phyloP scores from a whole-genome alignment of 2,329 filamentous ascomycete species.

The Paecilomyces formosus region DNA sequence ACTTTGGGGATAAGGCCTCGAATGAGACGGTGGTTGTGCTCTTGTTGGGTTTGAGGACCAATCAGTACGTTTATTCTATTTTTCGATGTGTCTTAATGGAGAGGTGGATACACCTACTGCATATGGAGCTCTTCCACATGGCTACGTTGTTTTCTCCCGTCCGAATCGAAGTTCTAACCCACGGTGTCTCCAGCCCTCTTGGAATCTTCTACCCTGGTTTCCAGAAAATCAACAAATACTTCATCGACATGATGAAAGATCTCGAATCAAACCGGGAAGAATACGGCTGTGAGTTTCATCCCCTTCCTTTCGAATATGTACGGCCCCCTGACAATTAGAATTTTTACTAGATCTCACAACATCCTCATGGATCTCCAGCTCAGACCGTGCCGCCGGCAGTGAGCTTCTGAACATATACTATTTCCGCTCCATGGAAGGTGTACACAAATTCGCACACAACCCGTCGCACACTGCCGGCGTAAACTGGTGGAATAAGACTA shows the following conservation, averaged over 20 bases:
- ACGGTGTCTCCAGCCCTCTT: conserved; percentile 26
- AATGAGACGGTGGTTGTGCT: conserved; percentile 5
- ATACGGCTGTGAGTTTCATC: conserved; percentile 29
- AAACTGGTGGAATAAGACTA: conserved; percentile 42
- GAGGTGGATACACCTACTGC: neutral
- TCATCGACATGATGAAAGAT: conserved; percentile 31
- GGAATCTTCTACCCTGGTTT: conserved; percentile 42
- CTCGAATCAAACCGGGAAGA: conserved; percentile 32
- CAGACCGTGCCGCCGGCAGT: conserved; percentile 32
- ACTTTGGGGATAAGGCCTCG: neutral
- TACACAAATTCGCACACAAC: conserved; percentile 48
- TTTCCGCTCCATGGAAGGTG: conserved; percentile 42
- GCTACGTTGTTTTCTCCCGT: too few relatives aligned
- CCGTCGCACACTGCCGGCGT: conserved; percentile 42
- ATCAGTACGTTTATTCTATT: conserved; percentile 2
- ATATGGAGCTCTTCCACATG: too few relatives aligned
- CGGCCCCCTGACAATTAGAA: neutral
- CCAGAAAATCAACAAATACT: conserved; percentile 31
- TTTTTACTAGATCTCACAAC: conserved; percentile 29
- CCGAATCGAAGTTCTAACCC: neutral
- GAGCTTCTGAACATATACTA: conserved; percentile 41
- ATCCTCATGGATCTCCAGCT: conserved; percentile 33
- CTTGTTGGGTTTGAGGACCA: conserved; percentile 4
- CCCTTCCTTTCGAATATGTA: neutral
- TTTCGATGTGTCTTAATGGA: neutral